These are phyloP conservation scores for Clonostachys solani DNA, from an alignment of 2,329 filamentous ascomycete genomes.

Conservation along the genomic window DNA sequence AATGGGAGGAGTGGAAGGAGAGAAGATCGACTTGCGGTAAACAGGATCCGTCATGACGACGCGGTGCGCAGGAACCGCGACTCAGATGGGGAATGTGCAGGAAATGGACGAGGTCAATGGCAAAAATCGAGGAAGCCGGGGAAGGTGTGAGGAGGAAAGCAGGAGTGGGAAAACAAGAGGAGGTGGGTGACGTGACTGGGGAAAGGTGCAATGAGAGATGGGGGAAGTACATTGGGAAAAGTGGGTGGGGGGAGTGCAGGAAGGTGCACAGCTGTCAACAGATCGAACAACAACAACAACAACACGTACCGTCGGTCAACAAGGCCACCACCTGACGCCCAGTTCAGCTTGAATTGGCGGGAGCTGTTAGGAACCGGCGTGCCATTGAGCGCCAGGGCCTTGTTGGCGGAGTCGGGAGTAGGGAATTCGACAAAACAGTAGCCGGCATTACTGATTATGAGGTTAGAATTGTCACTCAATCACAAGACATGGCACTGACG, in stretches of 20 bases:
- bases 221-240: not conserved
- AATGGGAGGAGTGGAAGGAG: not conserved
- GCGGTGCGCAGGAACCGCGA: not conserved
- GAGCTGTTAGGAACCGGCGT: conserved; percentile 88
- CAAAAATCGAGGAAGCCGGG: not conserved
- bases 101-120: not conserved
- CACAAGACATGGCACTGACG: not conserved
- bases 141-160: not conserved
- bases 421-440: conserved; percentile 98
- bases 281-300: not conserved
- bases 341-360: conserved; percentile 97
- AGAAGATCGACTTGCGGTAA: not conserved
- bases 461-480: conserved; percentile 4
- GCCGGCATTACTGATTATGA: conserved; percentile 72
- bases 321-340: conserved; percentile 93
- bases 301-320: conserved; percentile 78
- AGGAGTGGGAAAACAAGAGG: not conserved
- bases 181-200: not conserved
- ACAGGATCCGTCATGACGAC: not conserved
- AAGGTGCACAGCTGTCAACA: not conserved
- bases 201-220: not conserved
- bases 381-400: conserved; percentile 88
- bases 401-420: conserved; percentile 77
- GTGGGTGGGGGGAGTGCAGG: not conserved
- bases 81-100: no score